Evolutionary conservation across 257 asterid genomes (phyloP).

Genomic region (Cordia subcordata): DNA sequence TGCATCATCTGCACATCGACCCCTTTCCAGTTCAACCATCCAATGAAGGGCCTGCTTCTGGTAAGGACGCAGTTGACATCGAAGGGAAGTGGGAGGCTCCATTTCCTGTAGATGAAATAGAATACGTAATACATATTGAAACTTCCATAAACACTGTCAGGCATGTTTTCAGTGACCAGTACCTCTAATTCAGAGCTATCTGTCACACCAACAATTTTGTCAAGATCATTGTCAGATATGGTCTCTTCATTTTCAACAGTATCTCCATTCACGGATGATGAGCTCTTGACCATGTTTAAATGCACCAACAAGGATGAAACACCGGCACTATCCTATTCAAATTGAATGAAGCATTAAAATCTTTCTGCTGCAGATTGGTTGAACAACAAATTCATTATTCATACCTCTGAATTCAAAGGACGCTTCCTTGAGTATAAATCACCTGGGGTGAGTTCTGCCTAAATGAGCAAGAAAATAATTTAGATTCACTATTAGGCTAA

Average conservation of each 20-base stretch:
- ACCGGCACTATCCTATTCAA: conserved; percentile 50
- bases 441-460: conserved; percentile 90
- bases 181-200: conserved; percentile 77
- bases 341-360: conserved; percentile 20
- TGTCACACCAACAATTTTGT: conserved; percentile 80
- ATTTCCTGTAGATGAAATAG: conserved; percentile 54
- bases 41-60: conserved; percentile 98
- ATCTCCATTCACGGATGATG: conserved; percentile 41
- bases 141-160: conserved; percentile 5
- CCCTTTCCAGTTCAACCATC: conserved; percentile 88
- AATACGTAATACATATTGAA: conserved; percentile 16
- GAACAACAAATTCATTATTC: conserved; percentile 10
- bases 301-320: conserved; percentile 46
- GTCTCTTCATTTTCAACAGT: conserved; percentile 64
- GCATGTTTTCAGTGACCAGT: conserved; percentile 11
- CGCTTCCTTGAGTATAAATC: conserved; percentile 81
- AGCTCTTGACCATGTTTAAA: conserved; percentile 34
- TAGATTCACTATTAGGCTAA: not conserved
- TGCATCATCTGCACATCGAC: conserved; percentile 59
- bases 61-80: conserved; percentile 87
- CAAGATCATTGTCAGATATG: conserved; percentile 85
- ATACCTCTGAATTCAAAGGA: conserved; percentile 66
- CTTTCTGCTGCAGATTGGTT: conserved; percentile 8
- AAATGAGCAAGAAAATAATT: conserved; percentile 19
- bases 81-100: conserved; percentile 84